Evolutionary conservation across 2,329 filamentous ascomycete genomes (phyloP), one percentile per base, ranked within the genome.

Genomic region (Leptographium galeiforme): DNA sequence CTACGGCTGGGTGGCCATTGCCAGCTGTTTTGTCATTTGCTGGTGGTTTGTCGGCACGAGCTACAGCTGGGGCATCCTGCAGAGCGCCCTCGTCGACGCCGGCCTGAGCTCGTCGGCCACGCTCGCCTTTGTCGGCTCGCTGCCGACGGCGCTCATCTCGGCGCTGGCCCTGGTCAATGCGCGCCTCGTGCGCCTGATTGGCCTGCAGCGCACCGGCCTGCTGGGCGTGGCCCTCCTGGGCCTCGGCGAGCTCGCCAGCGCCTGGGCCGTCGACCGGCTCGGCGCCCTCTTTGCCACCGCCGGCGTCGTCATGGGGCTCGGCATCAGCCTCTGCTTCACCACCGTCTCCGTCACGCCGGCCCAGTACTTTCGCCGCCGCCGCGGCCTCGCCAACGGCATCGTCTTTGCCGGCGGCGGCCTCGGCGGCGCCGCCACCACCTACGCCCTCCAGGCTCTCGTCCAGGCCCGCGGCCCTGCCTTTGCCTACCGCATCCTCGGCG

Each of bases 41-140:
- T 82, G 77, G 68, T 79, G 75, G 77, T 70, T 74, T 51, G 71
- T 76, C 49, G 79, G 78, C 50, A 76, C 72, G 0, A 70, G 70
- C 8, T 80, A 79, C 60, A 72, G 71, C 57, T 84, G 79, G 78
- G 81, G 79, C 30, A 71, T 84, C 0, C 66, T 82, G 48, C 80
- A 84, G 63, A 70, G 70, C 5, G 78, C 73, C 0, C 69, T 84
- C 1, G 72, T 81, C 4, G 64, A 73, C 38, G 64, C 72, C 11
- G 67, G 68, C 0, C 64, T 80, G 1, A 70, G 70, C 0, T 69
- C 70, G 0, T 68, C 77, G 0, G 73, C 73, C 0, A 78, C 74
- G 1, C 66, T 84, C 25, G 74, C 77, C 2, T 84, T 81, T 57
- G 74, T 83, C 3, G 79, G 79, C 2, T 77, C 74, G 0, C 59